Evolutionary conservation across 108 stramenopile genomes (phyloP).

Genomic region (Schizochytrium sp.): DNA sequence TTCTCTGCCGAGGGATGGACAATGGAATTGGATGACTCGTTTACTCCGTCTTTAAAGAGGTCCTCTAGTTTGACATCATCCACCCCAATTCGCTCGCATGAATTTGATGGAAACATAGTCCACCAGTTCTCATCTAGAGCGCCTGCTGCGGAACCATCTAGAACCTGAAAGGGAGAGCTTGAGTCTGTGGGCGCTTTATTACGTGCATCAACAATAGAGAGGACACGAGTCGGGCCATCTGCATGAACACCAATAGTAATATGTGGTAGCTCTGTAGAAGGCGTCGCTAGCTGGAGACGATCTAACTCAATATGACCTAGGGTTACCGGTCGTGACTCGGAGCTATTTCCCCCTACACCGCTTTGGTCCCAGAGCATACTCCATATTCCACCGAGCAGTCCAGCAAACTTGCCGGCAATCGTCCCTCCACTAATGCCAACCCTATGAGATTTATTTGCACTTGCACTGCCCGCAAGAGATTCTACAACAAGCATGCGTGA

Average conservation of each 20-base stretch:
- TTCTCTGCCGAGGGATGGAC: no score
- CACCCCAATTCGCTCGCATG: not conserved
- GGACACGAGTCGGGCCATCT: slow-evolving; percentile 46
- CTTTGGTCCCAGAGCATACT: slow-evolving; percentile 50
- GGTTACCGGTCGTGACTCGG: not conserved
- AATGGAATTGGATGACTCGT: no score
- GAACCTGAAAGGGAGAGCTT: not conserved
- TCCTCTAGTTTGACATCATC: not conserved
- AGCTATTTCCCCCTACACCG: not conserved
- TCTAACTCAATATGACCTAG: slow-evolving; percentile 47
- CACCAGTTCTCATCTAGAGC: slow-evolving; percentile 46
- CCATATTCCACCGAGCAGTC: slow-evolving; percentile 1
- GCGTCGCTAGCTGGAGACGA: slow-evolving; percentile 6
- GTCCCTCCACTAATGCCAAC: not conserved
- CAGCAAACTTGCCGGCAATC: not conserved
- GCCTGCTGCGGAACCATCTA: not conserved
- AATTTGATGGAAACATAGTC: not conserved
- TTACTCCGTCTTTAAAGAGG: not conserved
- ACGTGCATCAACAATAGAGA: slow-evolving; percentile 58
- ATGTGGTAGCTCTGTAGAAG: slow-evolving; percentile 5
- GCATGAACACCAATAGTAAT: slow-evolving; percentile 55
- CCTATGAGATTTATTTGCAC: not conserved
- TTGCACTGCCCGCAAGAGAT: slow-evolving; percentile 6
- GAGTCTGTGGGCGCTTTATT: slow-evolving; percentile 13
- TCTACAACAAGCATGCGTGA: slow-evolving; percentile 57